Base-by-base conservation (phyloP, 2,329 filamentous ascomycete genomes). In the Exophiala aquamarina region DNA sequence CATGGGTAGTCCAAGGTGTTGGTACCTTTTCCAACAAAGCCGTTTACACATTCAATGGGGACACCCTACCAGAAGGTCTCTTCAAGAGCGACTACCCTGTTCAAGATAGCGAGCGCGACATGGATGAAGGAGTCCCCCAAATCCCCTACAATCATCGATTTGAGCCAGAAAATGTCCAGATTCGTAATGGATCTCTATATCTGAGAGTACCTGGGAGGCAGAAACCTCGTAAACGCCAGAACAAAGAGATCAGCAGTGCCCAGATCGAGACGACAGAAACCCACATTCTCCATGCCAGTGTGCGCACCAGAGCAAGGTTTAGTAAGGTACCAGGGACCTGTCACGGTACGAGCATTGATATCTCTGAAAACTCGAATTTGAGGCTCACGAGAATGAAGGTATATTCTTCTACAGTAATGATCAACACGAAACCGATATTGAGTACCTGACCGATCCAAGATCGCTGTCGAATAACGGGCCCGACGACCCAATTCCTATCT, bases 381-480 rank as follows among this genome's bases (percentile, higher is more conserved):
- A 38, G 17, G 17, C 41, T 52, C 26, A 48, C 41, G 7, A 11
- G 6, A 8, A 3, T 19, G 3, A 26, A 54, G 55, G 50, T 6
- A 37, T 52, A 10, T 59, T 59, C 29, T 58, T 56, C 44, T 59
- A 58, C 49, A 43, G 43, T 19, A 35, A 35, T 39, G 57, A 59
- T 40, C 50, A 23, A 17, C 57, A 58, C 32, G 57, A 59, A 18
- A 47, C 39, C 23, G 57, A 58, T 37, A 56, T 55, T 29, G 57
- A 59, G 37, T 59, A 57, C 35, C 21, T 56, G 20, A 55, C 55
- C 18, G 55, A 59, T 43, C 53, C 52, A 19, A 44, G 26, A 2
- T 58, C 57, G n/a, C 32, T 46, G 9, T 49, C 52, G n/a, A 57
- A 55, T 14, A 52, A 47, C 28, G 38, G 50, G 17, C 31, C 42